Conservation (phyloP, 345 rosid species). For the Boechera divaricarpa region DNA sequence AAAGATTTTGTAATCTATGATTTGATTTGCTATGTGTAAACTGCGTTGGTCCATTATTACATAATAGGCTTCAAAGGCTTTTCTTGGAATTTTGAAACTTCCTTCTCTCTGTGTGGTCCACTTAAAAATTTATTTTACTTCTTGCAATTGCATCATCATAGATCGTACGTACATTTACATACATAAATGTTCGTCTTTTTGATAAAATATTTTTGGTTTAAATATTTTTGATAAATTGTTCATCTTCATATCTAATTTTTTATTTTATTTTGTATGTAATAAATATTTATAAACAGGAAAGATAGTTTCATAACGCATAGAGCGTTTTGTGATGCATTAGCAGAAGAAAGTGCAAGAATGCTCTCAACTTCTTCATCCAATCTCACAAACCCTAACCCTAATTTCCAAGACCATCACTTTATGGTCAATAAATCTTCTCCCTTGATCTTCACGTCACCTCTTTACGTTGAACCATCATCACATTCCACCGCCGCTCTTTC, state of each 20-base stretch:
- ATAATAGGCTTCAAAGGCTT: slow-evolving; percentile 31
- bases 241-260: neutral
- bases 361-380: slow-evolving; percentile 40
- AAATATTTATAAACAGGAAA: slow-evolving; percentile 53
- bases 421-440: slow-evolving; percentile 24
- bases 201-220: no score
- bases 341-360: slow-evolving; percentile 76
- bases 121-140: slow-evolving; percentile 15
- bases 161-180: neutral
- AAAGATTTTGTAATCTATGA: slow-evolving; percentile 8
- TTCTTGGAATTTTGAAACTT: slow-evolving; percentile 43
- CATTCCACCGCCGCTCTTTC: slow-evolving; percentile 47
- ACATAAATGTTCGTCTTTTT: neutral
- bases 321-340: slow-evolving; percentile 88
- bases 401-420: slow-evolving; percentile 28
- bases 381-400: slow-evolving; percentile 55
- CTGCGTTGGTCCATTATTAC: slow-evolving; percentile 36
- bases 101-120: slow-evolving; percentile 32
- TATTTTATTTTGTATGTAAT: neutral
- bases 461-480: slow-evolving; percentile 33
- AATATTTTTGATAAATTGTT: no score
- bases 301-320: slow-evolving; percentile 92
- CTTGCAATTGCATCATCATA: slow-evolving; percentile 39
- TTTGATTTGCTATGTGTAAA: slow-evolving; percentile 22
- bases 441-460: slow-evolving; percentile 45